phyloP scores from a whole-genome alignment of 108 stramenopile genomes.

The Mediolabrus comicus region DNA sequence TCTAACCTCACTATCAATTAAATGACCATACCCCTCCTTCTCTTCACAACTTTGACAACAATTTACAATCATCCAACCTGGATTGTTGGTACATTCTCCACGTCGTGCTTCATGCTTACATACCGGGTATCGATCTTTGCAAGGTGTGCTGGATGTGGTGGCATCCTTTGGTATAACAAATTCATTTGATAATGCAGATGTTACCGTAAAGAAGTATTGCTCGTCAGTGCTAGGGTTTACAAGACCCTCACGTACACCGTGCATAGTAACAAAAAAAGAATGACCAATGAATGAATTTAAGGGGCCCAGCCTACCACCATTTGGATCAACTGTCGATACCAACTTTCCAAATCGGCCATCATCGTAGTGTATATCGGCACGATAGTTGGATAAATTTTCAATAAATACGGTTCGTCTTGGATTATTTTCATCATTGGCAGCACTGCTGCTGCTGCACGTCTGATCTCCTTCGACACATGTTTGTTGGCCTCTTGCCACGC shows the following conservation, averaged over 20 bases:
- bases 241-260: slow-evolving; percentile 41
- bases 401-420: background rate
- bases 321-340: slow-evolving; percentile 9
- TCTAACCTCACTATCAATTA: slow-evolving; percentile 31
- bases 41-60: slow-evolving; percentile 58
- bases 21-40: slow-evolving; percentile 30
- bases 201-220: slow-evolving; percentile 30
- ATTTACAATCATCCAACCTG: slow-evolving; percentile 65
- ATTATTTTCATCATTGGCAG: background rate
- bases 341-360: slow-evolving; percentile 39
- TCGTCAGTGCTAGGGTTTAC: slow-evolving; percentile 40
- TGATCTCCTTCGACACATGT: background rate
- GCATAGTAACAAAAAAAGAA: slow-evolving; percentile 36
- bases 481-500: background rate
- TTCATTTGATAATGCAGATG: no score
- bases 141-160: slow-evolving; percentile 25
- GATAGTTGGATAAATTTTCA: slow-evolving; percentile 31
- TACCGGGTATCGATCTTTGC: slow-evolving; percentile 41
- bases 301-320: slow-evolving; percentile 1
- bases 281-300: slow-evolving; percentile 23
- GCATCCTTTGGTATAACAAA: slow-evolving; percentile 32
- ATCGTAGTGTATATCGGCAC: slow-evolving; percentile 43
- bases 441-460: background rate
- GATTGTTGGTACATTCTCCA: slow-evolving; percentile 59
- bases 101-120: slow-evolving; percentile 46